These are phyloP conservation scores for Saxophila tyrrhenica DNA, from an alignment of 495 filamentous ascomycete genomes.

Conservation along the genomic window DNA sequence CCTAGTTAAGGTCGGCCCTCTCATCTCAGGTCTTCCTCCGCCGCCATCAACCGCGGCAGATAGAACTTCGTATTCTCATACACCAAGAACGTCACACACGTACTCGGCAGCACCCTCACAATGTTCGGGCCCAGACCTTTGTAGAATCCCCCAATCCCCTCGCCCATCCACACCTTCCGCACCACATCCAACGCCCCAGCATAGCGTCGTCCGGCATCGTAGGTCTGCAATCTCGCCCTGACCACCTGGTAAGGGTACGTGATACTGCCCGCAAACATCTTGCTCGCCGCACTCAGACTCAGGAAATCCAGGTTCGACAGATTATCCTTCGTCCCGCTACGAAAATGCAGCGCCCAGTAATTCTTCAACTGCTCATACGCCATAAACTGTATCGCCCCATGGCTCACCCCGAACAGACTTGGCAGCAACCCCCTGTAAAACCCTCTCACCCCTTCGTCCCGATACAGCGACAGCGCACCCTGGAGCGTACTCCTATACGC, in stretches of 20 bases:
- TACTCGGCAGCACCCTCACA: conserved; percentile 79
- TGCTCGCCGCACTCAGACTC: conserved; percentile 64
- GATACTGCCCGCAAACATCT: conserved; percentile 71
- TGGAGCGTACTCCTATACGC: conserved; percentile 69
- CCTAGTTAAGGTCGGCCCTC: too few relatives aligned
- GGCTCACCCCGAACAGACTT: conserved; percentile 77
- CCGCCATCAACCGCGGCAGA: conserved; percentile 33
- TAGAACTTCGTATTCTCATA: conserved; percentile 85
- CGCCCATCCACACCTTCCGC: conserved; percentile 58
- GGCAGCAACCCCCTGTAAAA: conserved; percentile 79
- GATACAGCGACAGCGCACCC: conserved; percentile 53
- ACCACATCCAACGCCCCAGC: conserved; percentile 60
- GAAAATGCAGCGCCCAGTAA: conserved; percentile 32
- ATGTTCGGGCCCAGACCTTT: conserved; percentile 82
- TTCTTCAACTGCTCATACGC: conserved; percentile 84
- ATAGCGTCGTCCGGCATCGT: conserved; percentile 62
- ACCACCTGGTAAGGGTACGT: conserved; percentile 95
- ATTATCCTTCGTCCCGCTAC: conserved; percentile 22
- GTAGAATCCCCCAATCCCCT: conserved; percentile 81
- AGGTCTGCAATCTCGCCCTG: conserved; percentile 74
- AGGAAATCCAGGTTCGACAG: conserved; percentile 70
- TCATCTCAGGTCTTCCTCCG: background rate
- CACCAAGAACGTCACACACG: conserved; percentile 94
- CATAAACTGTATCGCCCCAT: conserved; percentile 92
- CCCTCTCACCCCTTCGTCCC: conserved; percentile 58